phyloP scores from a whole-genome alignment of 495 filamentous ascomycete species.

The Xylaria telfairii region DNA sequence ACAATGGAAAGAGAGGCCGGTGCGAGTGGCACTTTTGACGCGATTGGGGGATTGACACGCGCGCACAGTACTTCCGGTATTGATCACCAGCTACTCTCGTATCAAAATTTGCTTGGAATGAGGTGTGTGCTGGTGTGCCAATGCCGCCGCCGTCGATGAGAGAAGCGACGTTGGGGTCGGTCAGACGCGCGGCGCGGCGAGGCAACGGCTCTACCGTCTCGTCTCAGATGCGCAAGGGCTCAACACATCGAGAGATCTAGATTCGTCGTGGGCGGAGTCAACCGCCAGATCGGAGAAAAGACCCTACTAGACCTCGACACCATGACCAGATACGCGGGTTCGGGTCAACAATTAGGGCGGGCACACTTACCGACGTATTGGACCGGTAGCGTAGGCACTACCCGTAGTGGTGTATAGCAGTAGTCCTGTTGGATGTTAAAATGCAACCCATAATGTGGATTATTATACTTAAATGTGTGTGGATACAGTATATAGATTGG shows the following conservation, averaged over 20 bases:
- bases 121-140: not conserved
- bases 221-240: constrained; percentile 16
- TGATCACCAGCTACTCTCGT: not conserved
- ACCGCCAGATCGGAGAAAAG: constrained; percentile 2
- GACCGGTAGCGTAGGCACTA: not conserved
- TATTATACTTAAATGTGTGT: too few relatives aligned
- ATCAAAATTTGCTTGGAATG: not conserved
- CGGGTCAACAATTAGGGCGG: not conserved
- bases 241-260: constrained; percentile 9
- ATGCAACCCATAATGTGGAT: not conserved
- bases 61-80: not conserved
- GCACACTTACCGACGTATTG: not conserved
- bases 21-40: not conserved
- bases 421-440: not conserved
- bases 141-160: not conserved
- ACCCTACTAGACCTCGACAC: not conserved
- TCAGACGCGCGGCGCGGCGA: not conserved
- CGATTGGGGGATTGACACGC: not conserved
- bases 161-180: constrained; percentile 6
- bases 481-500: constrained; percentile 12
- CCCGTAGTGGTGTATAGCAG: not conserved
- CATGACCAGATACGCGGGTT: constrained; percentile 10
- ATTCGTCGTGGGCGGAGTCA: not conserved
- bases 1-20: not conserved
- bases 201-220: not conserved